Conservation (phyloP, 83 land plant genomes). For the Thuja plicata region DNA sequence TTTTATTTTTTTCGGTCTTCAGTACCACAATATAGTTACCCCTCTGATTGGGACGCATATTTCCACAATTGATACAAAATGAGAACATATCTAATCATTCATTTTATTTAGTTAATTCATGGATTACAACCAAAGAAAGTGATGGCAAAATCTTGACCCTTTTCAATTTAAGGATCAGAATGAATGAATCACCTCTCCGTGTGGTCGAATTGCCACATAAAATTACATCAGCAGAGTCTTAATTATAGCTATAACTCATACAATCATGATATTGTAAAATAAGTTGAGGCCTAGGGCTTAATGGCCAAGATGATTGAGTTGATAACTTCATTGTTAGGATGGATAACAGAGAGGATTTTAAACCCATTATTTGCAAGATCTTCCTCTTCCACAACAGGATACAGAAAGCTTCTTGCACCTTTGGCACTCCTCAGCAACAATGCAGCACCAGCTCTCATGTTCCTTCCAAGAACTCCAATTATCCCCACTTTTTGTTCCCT, state of each 20-base stretch:
- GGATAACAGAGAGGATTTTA: constrained; percentile 23
- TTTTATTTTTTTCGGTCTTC: too few species aligned
- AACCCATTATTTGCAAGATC: constrained; percentile 23
- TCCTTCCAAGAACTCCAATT: constrained; percentile 18
- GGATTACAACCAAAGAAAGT: neutral
- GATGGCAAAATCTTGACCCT: neutral
- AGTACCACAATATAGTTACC: too few species aligned
- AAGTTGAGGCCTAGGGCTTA: neutral
- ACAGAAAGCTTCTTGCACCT: constrained; percentile 42
- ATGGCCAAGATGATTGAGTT: constrained; percentile 30
- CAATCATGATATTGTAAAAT: neutral
- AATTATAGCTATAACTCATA: neutral
- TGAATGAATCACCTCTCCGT: neutral
- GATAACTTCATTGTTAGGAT: constrained; percentile 43
- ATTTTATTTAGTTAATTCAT: neutral
- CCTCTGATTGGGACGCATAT: too few species aligned
- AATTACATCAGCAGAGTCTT: neutral
- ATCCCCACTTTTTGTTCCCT: constrained; percentile 30
- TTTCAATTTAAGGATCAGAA: neutral
- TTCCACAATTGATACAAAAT: too few species aligned
- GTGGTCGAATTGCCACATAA: neutral
- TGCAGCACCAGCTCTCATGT: constrained; percentile 32
- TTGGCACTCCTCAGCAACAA: constrained; percentile 40
- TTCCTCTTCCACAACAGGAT: constrained; percentile 34
- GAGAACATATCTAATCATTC: too few species aligned